These are phyloP conservation scores for Kwoniella bestiolae DNA, from an alignment of 768 basidiomycete genomes.

Conservation along the genomic window DNA sequence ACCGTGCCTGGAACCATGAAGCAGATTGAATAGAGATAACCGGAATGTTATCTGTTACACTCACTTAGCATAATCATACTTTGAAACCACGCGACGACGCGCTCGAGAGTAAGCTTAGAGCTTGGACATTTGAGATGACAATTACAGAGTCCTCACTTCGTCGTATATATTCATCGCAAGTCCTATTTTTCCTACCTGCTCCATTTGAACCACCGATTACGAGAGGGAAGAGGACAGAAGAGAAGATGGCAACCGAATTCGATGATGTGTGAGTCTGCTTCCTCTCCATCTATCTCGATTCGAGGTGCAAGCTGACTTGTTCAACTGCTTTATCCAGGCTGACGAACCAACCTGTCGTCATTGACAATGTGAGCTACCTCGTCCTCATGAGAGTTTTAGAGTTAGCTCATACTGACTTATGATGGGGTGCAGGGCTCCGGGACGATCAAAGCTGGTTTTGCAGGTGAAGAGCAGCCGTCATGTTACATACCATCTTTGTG, in stretches of 20 bases:
- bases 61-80: not conserved
- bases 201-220: not conserved
- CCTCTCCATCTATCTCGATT: not conserved
- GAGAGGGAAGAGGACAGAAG: too few species aligned
- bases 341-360: constrained; percentile 98
- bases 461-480: constrained; percentile 98
- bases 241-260: constrained; percentile 54
- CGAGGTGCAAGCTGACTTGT: not conserved
- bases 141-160: not conserved
- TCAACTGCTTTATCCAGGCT: constrained; percentile 58
- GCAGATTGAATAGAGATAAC: not conserved
- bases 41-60: not conserved
- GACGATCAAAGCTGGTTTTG: constrained; percentile 98
- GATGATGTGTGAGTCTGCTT: constrained; percentile 55
- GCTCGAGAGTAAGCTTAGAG: not conserved
- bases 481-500: constrained; percentile 99
- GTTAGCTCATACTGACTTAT: constrained; percentile 7
- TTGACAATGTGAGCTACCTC: constrained; percentile 80
- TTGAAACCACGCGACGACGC: not conserved
- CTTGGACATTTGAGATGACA: constrained; percentile 3
- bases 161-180: not conserved
- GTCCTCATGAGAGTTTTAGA: not conserved
- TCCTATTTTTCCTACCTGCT: not conserved
- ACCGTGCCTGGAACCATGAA: too few species aligned
- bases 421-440: constrained; percentile 79